Percentiles rank a stretch among this genome's conserved stretches.
Evolutionary conservation across 441 rosid species (phyloP).

Genomic region (Metrosideros polymorpha): DNA sequence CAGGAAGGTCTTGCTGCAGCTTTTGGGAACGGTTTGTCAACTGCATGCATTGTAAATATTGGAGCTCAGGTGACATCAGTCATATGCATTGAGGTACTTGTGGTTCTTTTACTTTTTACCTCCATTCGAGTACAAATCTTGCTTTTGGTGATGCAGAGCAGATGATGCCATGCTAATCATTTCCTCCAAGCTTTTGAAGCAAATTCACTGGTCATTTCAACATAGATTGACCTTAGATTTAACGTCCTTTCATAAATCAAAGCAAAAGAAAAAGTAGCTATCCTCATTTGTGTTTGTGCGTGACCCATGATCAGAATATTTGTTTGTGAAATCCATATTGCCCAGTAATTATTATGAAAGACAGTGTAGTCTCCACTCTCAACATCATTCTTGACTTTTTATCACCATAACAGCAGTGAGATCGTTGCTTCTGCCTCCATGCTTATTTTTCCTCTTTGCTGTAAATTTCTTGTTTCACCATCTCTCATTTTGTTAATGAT

Average conservation of each 20-base stretch:
- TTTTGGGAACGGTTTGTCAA: conserved; percentile 91
- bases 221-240: not conserved
- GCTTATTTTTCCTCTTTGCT: not conserved
- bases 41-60: conserved; percentile 85
- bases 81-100: conserved; percentile 80
- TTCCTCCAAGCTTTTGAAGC: not conserved
- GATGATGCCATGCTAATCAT: not conserved
- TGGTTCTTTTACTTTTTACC: not conserved
- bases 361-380: not conserved
- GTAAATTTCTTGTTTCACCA: not conserved
- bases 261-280: not conserved
- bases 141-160: not conserved
- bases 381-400: not conserved
- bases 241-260: not conserved
- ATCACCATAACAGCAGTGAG: not conserved
- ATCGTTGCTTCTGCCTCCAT: not conserved
- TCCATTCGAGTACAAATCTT: not conserved
- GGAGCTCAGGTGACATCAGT: conserved; percentile 92
- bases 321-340: not conserved
- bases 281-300: not conserved
- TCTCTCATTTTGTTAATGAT: not conserved
- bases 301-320: not conserved
- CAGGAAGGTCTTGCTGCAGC: conserved; percentile 95
- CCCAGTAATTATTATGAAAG: not conserved
- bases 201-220: not conserved